Evolutionary conservation across 305 asterid species (phyloP).

Genomic region (Solanum chacoense): DNA sequence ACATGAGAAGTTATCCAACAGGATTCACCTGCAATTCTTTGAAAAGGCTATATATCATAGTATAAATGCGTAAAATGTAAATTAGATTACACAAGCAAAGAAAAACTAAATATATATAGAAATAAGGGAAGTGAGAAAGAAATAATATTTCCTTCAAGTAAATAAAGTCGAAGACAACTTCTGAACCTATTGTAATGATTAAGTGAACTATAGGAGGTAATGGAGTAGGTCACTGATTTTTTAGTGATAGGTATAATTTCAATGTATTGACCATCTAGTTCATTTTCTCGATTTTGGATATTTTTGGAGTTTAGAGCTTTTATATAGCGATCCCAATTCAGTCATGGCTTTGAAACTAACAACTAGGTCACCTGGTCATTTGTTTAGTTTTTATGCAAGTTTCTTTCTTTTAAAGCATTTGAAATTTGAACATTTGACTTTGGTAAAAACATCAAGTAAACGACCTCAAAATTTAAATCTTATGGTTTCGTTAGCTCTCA

Average conservation of each 20-base stretch:
- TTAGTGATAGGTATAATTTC: not conserved
- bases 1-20: constrained; percentile 11
- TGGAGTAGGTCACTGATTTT: not conserved
- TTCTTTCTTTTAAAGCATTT: not conserved
- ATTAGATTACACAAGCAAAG: not conserved
- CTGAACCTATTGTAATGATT: not conserved
- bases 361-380: not conserved
- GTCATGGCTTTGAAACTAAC: not conserved
- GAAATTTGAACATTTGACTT: not conserved
- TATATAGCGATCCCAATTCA: not conserved
- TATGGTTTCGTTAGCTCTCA: not conserved
- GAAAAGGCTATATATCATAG: not conserved
- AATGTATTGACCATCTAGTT: not conserved
- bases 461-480: too few species aligned
- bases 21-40: constrained; percentile 15
- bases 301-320: not conserved
- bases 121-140: not conserved
- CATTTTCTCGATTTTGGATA: not conserved
- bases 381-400: not conserved
- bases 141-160: not conserved
- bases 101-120: too few species aligned
- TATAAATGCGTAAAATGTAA: constrained; percentile 1
- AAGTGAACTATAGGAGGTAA: not conserved
- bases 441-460: too few species aligned
- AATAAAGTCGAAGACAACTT: not conserved